These are phyloP conservation scores for Dactylellina cionopaga DNA, from an alignment of 2,329 filamentous ascomycete genomes.

Conservation along the genomic window DNA sequence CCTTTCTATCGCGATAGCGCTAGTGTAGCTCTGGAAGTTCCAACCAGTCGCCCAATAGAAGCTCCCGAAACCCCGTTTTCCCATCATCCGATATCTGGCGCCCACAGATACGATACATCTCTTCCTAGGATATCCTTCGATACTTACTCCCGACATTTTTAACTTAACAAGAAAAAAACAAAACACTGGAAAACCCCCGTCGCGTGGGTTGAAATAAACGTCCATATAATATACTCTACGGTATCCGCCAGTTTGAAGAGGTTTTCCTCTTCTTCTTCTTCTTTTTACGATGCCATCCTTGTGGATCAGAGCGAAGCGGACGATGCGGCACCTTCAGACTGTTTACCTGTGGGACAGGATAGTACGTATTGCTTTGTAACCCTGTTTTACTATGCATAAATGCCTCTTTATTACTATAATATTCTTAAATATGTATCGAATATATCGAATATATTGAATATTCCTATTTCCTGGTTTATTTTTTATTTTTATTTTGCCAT, in stretches of 20 bases:
- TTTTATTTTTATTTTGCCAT: background rate
- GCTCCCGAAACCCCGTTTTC: slow-evolving; percentile 2
- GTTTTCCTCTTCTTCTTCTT: slow-evolving; percentile 11
- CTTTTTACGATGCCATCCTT: slow-evolving; percentile 42
- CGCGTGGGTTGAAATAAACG: slow-evolving; percentile 14
- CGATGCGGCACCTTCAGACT: slow-evolving; percentile 52
- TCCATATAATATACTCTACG: slow-evolving; percentile 16
- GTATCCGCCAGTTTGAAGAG: slow-evolving; percentile 17
- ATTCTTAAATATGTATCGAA: background rate
- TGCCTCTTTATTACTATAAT: background rate
- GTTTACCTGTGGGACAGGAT: slow-evolving; percentile 53
- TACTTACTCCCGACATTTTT: slow-evolving; percentile 6
- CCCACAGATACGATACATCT: slow-evolving; percentile 5
- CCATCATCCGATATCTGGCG: slow-evolving; percentile 38
- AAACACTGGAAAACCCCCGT: slow-evolving; percentile 9
- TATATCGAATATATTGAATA: too few species aligned
- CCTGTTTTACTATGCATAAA: background rate
- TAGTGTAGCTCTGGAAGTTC: slow-evolving; percentile 46
- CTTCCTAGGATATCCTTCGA: background rate
- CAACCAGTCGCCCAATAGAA: slow-evolving; percentile 42
- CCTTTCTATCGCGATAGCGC: slow-evolving; percentile 8
- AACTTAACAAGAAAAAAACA: background rate
- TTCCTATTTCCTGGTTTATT: too few species aligned
- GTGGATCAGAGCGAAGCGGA: slow-evolving; percentile 39
- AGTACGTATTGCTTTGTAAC: slow-evolving; percentile 19